These are phyloP conservation scores for Xylaria sp. DNA, from an alignment of 495 filamentous ascomycete genomes.

Conservation along the genomic window DNA sequence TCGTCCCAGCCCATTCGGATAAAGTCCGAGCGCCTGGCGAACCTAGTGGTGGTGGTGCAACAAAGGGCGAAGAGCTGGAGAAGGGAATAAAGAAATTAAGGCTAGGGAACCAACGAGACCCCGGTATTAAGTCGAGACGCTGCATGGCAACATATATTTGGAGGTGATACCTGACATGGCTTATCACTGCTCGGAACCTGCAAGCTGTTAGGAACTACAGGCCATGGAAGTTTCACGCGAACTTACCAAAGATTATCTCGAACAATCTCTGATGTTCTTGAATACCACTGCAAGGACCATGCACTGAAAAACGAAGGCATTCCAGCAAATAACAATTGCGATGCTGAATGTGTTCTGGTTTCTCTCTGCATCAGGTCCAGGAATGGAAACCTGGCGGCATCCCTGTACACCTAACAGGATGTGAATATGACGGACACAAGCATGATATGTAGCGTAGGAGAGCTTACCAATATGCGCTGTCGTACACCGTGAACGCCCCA, in stretches of 20 bases:
- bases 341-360: not conserved
- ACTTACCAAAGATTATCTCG: conserved; percentile 19
- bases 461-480: conserved; percentile 56
- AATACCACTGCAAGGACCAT: conserved; percentile 30
- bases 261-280: conserved; percentile 3
- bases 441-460: not conserved
- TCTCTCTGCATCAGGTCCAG: conserved; percentile 22
- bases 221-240: not conserved
- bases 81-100: conserved; percentile 58
- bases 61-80: conserved; percentile 53
- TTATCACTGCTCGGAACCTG: conserved; percentile 39
- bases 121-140: conserved; percentile 52
- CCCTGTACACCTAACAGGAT: conserved; percentile 27
- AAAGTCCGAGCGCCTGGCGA: conserved; percentile 34
- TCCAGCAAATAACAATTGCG: conserved; percentile 39
- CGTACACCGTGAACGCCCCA: conserved; percentile 62
- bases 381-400: conserved; percentile 24
- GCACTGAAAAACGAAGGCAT: conserved; percentile 42
- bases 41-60: conserved; percentile 42
- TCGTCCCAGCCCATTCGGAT: conserved; percentile 40
- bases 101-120: conserved; percentile 47
- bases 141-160: conserved; percentile 58
- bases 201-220: conserved; percentile 18
- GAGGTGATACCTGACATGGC: conserved; percentile 53
- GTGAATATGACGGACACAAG: not conserved